Conservation (phyloP, 2,329 filamentous ascomycete genomes). For the Emergomyces pasteurianus region DNA sequence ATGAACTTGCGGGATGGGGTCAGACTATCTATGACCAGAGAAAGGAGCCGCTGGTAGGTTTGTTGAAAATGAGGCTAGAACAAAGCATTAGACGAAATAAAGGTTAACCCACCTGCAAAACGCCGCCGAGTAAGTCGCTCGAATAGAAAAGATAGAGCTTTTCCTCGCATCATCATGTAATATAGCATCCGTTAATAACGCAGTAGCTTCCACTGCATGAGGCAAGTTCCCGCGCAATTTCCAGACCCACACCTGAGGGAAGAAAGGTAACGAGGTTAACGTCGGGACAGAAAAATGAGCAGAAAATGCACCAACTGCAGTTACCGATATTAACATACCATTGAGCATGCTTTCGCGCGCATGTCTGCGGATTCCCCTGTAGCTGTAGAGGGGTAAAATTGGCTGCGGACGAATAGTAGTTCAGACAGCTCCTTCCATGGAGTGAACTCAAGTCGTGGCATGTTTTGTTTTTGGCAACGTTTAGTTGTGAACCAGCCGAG, state of each 20-base stretch:
- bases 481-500: neutral
- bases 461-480: constrained; percentile 9
- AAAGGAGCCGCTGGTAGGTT: neutral
- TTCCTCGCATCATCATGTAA: constrained; percentile 30
- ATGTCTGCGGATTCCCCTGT: constrained; percentile 24
- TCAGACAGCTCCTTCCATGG: constrained; percentile 30
- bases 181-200: constrained; percentile 35
- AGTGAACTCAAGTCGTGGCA: constrained; percentile 32
- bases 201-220: constrained; percentile 35
- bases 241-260: constrained; percentile 32
- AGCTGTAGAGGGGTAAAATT: constrained; percentile 28
- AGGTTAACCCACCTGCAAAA: constrained; percentile 30
- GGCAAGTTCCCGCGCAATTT: constrained; percentile 34
- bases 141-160: constrained; percentile 34
- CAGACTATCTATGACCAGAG: neutral
- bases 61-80: neutral
- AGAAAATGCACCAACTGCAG: neutral
- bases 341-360: constrained; percentile 28
- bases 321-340: constrained; percentile 19
- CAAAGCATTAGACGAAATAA: neutral
- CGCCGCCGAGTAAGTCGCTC: constrained; percentile 34
- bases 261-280: neutral
- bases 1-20: neutral
- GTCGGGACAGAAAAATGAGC: constrained; percentile 1
- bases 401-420: constrained; percentile 24